phyloP scores from a whole-genome alignment of 2,329 filamentous ascomycete genomes.

The Lasiodiplodia gonubiensis region DNA sequence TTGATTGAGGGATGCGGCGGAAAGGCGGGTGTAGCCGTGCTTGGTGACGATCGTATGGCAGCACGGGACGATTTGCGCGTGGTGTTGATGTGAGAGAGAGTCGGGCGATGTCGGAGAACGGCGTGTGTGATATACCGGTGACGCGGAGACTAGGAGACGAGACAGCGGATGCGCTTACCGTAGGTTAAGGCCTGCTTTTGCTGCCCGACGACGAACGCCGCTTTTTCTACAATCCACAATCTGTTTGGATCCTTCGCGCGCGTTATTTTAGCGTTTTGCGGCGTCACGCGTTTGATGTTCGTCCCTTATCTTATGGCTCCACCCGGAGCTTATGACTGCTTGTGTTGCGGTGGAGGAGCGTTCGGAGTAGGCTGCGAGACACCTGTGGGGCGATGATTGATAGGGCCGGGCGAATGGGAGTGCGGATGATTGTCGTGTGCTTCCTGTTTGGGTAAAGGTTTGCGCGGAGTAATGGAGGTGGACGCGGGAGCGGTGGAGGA shows the following conservation, averaged over 20 bases:
- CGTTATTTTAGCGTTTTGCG: not conserved
- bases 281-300: not conserved
- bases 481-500: not conserved
- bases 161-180: not conserved
- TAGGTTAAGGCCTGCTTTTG: not conserved
- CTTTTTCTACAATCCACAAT: not conserved
- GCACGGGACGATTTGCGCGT: not conserved
- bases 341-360: not conserved
- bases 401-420: not conserved
- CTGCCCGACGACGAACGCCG: not conserved
- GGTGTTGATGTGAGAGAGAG: no score
- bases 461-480: not conserved
- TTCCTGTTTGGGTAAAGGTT: conserved; percentile 1
- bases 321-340: not conserved
- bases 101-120: not conserved
- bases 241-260: not conserved
- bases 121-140: not conserved
- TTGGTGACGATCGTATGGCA: not conserved
- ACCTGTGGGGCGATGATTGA: not conserved
- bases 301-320: not conserved
- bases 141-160: not conserved
- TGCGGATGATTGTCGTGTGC: not conserved
- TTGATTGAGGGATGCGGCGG: not conserved
- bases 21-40: not conserved
- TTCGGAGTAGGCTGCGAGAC: not conserved